These are phyloP conservation scores for Mycosphaerelloides madeirae DNA, from an alignment of 2,329 filamentous ascomycete genomes.

Conservation along the genomic window DNA sequence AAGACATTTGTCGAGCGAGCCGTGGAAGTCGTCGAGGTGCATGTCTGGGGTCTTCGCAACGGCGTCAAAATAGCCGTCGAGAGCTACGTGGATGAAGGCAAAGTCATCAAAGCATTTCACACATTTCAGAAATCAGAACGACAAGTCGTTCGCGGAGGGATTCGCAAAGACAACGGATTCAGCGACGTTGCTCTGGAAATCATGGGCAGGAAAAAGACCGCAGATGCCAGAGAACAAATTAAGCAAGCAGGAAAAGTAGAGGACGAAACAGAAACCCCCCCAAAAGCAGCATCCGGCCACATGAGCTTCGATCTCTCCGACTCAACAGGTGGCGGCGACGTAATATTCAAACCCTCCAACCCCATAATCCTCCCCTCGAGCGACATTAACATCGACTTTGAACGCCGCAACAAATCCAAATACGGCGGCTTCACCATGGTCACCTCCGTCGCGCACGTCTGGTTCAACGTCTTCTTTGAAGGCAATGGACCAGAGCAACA, in stretches of 20 bases:
- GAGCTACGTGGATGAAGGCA: constrained; percentile 83
- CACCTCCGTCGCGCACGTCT: constrained; percentile 87
- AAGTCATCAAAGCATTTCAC: constrained; percentile 77
- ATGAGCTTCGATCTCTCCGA: constrained; percentile 33
- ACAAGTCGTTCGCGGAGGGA: constrained; percentile 57
- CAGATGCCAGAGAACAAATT: constrained; percentile 15
- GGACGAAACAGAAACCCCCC: constrained; percentile 10
- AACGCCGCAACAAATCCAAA: constrained; percentile 74
- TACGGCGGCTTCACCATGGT: constrained; percentile 80
- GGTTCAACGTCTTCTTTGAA: constrained; percentile 96
- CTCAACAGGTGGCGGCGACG: constrained; percentile 56
- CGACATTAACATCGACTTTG: constrained; percentile 86
- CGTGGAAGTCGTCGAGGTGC: constrained; percentile 81
- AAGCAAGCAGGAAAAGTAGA: constrained; percentile 19
- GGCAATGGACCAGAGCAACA: constrained; percentile 66
- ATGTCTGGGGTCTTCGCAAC: constrained; percentile 80
- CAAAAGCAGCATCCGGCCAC: constrained; percentile 2
- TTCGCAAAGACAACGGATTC: constrained; percentile 38
- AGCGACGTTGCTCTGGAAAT: constrained; percentile 44
- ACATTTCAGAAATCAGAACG: constrained; percentile 71
- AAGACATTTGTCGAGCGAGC: constrained; percentile 71
- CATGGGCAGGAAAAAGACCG: constrained; percentile 33
- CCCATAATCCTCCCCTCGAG: constrained; percentile 70
- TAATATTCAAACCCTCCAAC: constrained; percentile 69
- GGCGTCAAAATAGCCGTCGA: constrained; percentile 85